These are phyloP conservation scores for Ustilago xerochloae DNA, from an alignment of 1,284 basidiomycete genomes.

Conservation along the genomic window DNA sequence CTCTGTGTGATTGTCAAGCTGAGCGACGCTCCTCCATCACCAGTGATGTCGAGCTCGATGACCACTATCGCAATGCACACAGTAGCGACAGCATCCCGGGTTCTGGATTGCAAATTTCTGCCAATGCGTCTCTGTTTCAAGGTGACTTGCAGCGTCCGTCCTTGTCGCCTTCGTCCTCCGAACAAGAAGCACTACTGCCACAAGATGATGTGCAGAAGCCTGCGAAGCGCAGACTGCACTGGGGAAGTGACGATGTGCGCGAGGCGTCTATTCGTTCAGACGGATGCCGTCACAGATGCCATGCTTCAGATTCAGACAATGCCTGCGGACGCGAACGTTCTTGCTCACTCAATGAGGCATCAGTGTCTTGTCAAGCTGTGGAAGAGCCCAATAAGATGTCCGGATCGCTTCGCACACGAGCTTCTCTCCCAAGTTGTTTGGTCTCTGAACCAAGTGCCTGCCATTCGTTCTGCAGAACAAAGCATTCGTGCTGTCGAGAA, in stretches of 20 bases:
- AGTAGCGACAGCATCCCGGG: constrained; percentile 4
- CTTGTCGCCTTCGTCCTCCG: constrained; percentile 8
- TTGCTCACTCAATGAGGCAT: not conserved
- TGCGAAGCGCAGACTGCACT: constrained; percentile 40
- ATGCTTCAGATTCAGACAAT: not conserved
- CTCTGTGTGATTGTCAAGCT: constrained; percentile 34
- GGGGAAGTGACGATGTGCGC: constrained; percentile 51
- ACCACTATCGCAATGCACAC: constrained; percentile 35
- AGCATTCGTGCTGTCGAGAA: constrained; percentile 33
- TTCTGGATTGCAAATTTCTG: not conserved
- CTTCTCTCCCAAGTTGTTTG: not conserved
- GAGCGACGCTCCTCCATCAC: constrained; percentile 9
- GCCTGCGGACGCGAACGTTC: not conserved
- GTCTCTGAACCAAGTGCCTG: constrained; percentile 2
- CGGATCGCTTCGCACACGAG: not conserved
- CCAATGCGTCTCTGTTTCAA: not conserved
- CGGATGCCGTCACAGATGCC: constrained; percentile 6
- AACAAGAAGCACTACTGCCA: not conserved
- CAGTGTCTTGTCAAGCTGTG: not conserved
- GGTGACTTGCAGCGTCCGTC: not conserved
- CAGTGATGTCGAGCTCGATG: constrained; percentile 23
- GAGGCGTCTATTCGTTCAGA: constrained; percentile 18
- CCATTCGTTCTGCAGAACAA: constrained; percentile 20
- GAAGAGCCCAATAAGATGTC: constrained; percentile 1
- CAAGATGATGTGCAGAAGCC: constrained; percentile 1